Conservation (phyloP, 352 stramenopile genomes). For the Phytophthora pini region DNA sequence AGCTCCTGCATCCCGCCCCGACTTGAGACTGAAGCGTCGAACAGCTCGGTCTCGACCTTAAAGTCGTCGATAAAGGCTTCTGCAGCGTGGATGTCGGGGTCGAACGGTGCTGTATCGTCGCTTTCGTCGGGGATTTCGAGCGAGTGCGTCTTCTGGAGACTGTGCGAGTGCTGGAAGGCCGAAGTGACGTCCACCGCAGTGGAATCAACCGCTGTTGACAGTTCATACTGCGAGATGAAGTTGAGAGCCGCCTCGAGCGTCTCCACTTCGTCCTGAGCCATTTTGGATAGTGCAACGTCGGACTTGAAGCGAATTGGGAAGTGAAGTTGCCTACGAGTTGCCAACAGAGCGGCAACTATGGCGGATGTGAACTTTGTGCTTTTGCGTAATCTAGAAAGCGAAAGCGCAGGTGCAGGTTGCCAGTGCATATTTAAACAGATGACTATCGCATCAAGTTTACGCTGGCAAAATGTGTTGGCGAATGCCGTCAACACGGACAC, state of each 20-base stretch:
- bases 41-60: constrained; percentile 22
- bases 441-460: constrained; percentile 11
- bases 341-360: background rate
- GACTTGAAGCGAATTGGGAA: constrained; percentile 18
- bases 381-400: constrained; percentile 1
- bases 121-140: constrained; percentile 20
- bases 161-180: constrained; percentile 25
- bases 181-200: constrained; percentile 20
- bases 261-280: constrained; percentile 31
- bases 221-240: constrained; percentile 35
- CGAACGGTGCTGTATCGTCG: constrained; percentile 2
- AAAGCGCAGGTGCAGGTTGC: background rate
- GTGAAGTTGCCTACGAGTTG: constrained; percentile 5
- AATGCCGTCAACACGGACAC: constrained; percentile 2
- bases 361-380: background rate
- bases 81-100: constrained; percentile 19
- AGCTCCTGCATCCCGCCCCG: constrained; percentile 6
- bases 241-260: constrained; percentile 28
- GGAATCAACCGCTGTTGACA: background rate
- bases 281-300: constrained; percentile 6
- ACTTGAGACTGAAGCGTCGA: background rate
- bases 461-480: background rate
- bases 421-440: background rate
- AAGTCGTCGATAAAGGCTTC: constrained; percentile 27
- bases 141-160: constrained; percentile 28